Base-by-base conservation (phyloP, 2,329 filamentous ascomycete species). In the Pyricularia sp. region DNA sequence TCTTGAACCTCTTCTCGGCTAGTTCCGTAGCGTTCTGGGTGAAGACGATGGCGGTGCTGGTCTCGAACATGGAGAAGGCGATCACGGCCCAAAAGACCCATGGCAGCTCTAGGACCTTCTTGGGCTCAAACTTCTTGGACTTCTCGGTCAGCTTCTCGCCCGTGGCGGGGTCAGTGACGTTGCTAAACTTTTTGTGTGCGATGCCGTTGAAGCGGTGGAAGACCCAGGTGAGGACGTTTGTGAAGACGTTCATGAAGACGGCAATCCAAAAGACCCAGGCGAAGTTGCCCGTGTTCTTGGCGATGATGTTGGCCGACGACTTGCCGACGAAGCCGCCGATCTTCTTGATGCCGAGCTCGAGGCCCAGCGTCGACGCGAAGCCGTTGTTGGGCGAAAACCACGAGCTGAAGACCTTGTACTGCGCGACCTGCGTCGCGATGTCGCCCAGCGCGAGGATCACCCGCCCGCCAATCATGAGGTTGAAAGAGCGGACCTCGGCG, bases 181-280 rank as follows among this genome's bases (percentile, higher is more conserved):
- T 42, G 36, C 36, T 7, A 14, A 42, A 42, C 36, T 42, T 42
- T 42, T 7, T 42, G 36, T 42, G 36, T 4, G 36, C 36, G 1
- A 80, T 80, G 2, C 81, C 81, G 0, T 75, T 73, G 67, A 83
- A 89, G 28, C 78, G 79, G 28, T 78, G 81, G 74, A 88, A 89
- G 11, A 79, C 75, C 0, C 81, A 68, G 0, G 86, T 88, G 1
- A 82, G 80, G 0, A 82, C 73, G 68, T 89, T 89, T 10, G 86
- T 88, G 71, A 89, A 89, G 2, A 89, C 69, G 69, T 89, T 88
- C 84, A 89, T 88, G 72, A 87, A 85, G 0, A 89, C 86, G 0
- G 84, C 81, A 11, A 83, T 83, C 87, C 87, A 89, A 73, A 84
- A 89, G 0, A 85, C 85, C 85, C 86, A 89, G 68, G 83, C 82